Base-by-base conservation (phyloP, 2,329 filamentous ascomycete species). In the Pyricularia pennisetigena region DNA sequence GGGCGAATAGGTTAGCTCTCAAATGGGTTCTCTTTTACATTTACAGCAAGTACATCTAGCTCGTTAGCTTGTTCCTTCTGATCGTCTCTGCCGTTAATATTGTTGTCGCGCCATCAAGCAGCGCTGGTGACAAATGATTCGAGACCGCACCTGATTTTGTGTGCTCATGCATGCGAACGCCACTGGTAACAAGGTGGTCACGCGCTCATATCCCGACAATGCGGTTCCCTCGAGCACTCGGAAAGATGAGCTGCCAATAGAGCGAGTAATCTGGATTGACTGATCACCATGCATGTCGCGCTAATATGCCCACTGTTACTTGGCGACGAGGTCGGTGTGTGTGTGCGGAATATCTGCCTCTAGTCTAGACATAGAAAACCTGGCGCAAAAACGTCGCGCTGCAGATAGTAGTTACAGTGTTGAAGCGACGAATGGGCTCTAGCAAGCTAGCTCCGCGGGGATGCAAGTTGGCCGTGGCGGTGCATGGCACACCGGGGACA, bases 191-290 rank as follows among this genome's bases (percentile, higher is more conserved):
- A 62, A 54, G 29, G 26, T 20, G 59, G 59, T 28, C 59, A 62
- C 59, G 24, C 59, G 59, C 59, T 29, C 65, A 64, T 24, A 35
- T 67, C 30, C 66, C 66, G 66, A 67, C 20, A 54, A 29, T 35
- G 29, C 59, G 66, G 66, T 67, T 67, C 66, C 66, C 61, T 59
- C 66, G 32, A 10, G 20, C 59, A 28, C 26, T 62, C 24, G 59
- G 23, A 26, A 61, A 61, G 59, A 28, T 62, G 24, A 62, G 59
- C 14, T 29, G 59, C 59, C 59, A 62, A 26, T 62, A 3, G 59
- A 28, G 26, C 5, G 24, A 28, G 9, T 29, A 20, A 26, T 26
- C 14, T 29, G 59, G 24, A 54, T 20, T 54, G 20, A 54, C 41
- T 62, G 24, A 29, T 28, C 59, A 28, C 26, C 57, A 24, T 61